phyloP scores from a whole-genome alignment of 2,329 filamentous ascomycete species.

The Geosmithia morbida region DNA sequence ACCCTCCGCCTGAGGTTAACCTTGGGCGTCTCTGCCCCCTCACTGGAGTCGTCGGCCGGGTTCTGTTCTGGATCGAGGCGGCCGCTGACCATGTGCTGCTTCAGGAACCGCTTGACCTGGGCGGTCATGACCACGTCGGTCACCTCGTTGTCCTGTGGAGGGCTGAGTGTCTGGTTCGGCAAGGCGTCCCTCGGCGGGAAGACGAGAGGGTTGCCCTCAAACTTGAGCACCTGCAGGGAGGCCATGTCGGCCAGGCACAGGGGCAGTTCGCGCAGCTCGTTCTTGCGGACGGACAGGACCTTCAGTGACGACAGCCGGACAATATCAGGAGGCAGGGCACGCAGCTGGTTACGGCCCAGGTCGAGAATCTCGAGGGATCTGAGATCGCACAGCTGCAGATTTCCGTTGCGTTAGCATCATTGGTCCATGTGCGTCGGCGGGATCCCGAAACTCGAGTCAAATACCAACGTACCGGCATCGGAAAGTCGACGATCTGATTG shows the following conservation, averaged over 20 bases:
- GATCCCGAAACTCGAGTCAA: constrained; percentile 30
- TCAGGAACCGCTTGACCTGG: constrained; percentile 47
- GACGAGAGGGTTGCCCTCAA: constrained; percentile 74
- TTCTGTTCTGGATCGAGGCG: constrained; percentile 26
- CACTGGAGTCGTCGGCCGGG: constrained; percentile 43
- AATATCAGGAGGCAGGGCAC: constrained; percentile 63
- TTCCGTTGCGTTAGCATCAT: not conserved
- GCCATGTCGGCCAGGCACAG: constrained; percentile 78
- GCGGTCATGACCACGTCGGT: constrained; percentile 44
- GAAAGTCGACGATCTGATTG: constrained; percentile 55
- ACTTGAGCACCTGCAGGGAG: constrained; percentile 76
- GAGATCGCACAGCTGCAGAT: constrained; percentile 62
- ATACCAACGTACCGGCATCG: constrained; percentile 33
- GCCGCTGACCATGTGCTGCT: constrained; percentile 34
- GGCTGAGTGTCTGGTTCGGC: constrained; percentile 39
- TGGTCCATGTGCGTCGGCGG: not conserved
- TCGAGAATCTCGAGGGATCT: constrained; percentile 85
- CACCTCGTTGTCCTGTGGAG: constrained; percentile 47
- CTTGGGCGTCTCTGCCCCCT: constrained; percentile 68
- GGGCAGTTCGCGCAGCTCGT: constrained; percentile 73
- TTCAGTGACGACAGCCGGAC: constrained; percentile 72
- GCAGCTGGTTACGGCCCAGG: constrained; percentile 76
- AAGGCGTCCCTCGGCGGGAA: constrained; percentile 63
- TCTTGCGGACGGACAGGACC: constrained; percentile 76
- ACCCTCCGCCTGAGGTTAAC: constrained; percentile 47